Evolutionary conservation across 75 land plant species (phyloP).

Genomic region (Chamaecyparis obtusa): DNA sequence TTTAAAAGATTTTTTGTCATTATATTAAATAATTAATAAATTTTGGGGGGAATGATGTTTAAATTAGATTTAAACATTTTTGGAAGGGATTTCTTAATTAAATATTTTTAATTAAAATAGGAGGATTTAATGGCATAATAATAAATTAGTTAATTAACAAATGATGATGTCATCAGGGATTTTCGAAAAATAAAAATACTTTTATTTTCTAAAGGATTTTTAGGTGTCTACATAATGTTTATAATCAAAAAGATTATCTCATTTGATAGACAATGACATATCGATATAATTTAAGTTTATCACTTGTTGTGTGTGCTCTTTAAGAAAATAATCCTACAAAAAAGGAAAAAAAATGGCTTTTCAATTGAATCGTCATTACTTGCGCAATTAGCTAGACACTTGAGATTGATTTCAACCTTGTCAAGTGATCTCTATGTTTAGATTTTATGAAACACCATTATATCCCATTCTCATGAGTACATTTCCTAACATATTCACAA

Average conservation of each 20-base stretch:
- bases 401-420: not conserved
- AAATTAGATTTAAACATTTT: too few relatives aligned
- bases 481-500: conserved; percentile 46
- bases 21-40: too few relatives aligned
- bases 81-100: too few relatives aligned
- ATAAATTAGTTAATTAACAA: too few relatives aligned
- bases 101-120: too few relatives aligned
- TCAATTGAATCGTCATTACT: not conserved
- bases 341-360: not conserved
- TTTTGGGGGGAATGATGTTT: too few relatives aligned
- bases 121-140: too few relatives aligned
- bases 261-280: conserved; percentile 12
- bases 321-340: conserved; percentile 48
- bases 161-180: too few relatives aligned
- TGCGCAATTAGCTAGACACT: not conserved
- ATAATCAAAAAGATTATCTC: not conserved
- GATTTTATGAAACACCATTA: not conserved
- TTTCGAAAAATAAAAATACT: too few relatives aligned
- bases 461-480: conserved; percentile 58
- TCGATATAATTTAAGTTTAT: conserved; percentile 65
- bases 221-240: too few relatives aligned
- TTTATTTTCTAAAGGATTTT: too few relatives aligned
- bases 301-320: conserved; percentile 17
- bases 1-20: too few relatives aligned
- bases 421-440: not conserved